Evolutionary conservation across 495 filamentous ascomycete genomes (phyloP).

Genomic region (Lophium mytilinum): DNA sequence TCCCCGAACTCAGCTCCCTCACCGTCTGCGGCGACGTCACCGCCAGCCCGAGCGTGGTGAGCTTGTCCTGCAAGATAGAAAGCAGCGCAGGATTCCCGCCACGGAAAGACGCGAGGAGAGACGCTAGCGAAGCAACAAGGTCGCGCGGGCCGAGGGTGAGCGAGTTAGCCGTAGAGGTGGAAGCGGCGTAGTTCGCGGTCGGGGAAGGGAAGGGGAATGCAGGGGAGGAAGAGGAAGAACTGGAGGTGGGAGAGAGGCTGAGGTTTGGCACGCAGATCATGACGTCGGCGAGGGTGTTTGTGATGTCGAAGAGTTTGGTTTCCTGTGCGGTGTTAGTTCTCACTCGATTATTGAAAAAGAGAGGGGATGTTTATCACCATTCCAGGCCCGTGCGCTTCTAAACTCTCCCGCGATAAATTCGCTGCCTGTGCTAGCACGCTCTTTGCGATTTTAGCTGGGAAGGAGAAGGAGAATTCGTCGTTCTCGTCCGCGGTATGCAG

Average conservation of each 20-base stretch:
- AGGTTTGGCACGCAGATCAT: conserved; percentile 25
- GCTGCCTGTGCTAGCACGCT: conserved; percentile 37
- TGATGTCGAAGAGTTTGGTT: conserved; percentile 42
- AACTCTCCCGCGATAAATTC: conserved; percentile 32
- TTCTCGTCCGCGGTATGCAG: conserved; percentile 2
- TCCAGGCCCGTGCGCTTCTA: conserved; percentile 34
- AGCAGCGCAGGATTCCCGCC: conserved; percentile 15
- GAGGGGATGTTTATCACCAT: conserved; percentile 23
- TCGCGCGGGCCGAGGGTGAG: conserved; percentile 11
- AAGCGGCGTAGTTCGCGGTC: neutral
- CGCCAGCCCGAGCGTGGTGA: conserved; percentile 2
- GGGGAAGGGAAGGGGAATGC: too few relatives aligned
- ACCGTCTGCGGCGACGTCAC: conserved; percentile 9
- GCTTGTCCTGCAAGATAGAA: conserved; percentile 11
- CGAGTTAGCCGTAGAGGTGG: neutral
- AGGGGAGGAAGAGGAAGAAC: too few relatives aligned
- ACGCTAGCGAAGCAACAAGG: conserved; percentile 9
- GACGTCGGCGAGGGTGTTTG: conserved; percentile 40
- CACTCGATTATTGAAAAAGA: conserved; percentile 1
- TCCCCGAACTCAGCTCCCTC: neutral
- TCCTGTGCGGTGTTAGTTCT: conserved; percentile 25
- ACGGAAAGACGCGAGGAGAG: conserved; percentile 7
- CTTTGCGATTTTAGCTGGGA: conserved; percentile 38
- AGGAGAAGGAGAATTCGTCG: conserved; percentile 23
- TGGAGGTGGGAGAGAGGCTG: too few relatives aligned